A percentile compares a stretch with the other conserved stretches of the same genome.
Evolutionary conservation across 345 rosid genomes (phyloP).

Genomic region (Ceriops decandra): DNA sequence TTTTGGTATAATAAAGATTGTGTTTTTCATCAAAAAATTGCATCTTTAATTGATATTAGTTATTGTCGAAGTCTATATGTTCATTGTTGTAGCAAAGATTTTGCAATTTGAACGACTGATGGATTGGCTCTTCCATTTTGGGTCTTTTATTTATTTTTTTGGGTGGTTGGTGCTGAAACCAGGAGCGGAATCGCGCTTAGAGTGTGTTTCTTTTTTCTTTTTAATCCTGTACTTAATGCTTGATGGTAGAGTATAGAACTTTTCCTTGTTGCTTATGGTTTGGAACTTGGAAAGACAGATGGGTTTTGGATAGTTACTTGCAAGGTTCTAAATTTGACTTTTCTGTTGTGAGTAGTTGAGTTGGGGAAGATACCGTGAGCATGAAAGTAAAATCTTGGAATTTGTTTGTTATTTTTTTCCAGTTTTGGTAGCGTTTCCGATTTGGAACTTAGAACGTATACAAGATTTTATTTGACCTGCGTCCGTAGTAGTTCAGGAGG

Average conservation of each 20-base stretch:
- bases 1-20: neutral
- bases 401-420: neutral
- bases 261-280: neutral
- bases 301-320: neutral
- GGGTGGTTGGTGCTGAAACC: neutral
- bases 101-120: neutral
- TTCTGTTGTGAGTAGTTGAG: neutral
- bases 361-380: neutral
- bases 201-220: neutral
- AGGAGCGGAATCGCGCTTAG: neutral
- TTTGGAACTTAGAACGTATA: conserved; percentile 18
- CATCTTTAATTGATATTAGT: neutral
- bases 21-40: neutral
- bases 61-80: neutral
- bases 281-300: conserved; percentile 16
- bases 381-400: conserved; percentile 1
- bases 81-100: neutral
- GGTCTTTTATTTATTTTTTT: too few relatives aligned
- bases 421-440: conserved; percentile 5
- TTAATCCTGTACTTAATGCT: neutral
- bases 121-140: neutral
- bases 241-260: neutral
- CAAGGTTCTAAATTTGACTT: neutral
- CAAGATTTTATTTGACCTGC: conserved; percentile 24
- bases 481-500: conserved; percentile 13